Conservation (phyloP, 2,329 filamentous ascomycete genomes). For the Penicillium rolfsii region DNA sequence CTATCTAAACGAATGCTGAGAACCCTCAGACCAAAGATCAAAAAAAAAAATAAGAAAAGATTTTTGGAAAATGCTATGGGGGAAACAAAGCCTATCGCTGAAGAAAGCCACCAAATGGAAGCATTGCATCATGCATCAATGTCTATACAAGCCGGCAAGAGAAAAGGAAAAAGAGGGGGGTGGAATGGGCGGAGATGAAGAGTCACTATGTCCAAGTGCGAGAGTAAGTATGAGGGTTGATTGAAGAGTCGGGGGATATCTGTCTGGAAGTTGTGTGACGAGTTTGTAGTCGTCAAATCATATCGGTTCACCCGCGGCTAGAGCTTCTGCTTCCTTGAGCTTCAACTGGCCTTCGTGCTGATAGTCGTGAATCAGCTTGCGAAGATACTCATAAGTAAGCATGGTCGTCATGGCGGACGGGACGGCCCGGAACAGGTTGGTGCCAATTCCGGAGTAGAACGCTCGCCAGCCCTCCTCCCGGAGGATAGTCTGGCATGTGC, state of each 20-base stretch:
- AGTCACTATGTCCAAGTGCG: slow-evolving; percentile 6
- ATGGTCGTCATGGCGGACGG: slow-evolving; percentile 96
- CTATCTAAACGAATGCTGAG: slow-evolving; percentile 25
- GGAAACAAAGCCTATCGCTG: slow-evolving; percentile 18
- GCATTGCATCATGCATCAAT: slow-evolving; percentile 11
- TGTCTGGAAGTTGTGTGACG: slow-evolving; percentile 9
- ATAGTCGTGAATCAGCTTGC: slow-evolving; percentile 56
- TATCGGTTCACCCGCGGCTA: slow-evolving; percentile 17
- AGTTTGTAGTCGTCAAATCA: slow-evolving; percentile 27
- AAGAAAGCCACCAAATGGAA: slow-evolving; percentile 21
- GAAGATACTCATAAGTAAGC: slow-evolving; percentile 87
- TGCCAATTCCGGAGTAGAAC: slow-evolving; percentile 96
- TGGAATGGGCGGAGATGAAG: background rate
- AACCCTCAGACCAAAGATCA: slow-evolving; percentile 8
- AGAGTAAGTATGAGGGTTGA: background rate
- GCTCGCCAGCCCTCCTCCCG: slow-evolving; percentile 92
- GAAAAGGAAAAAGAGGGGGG: background rate
- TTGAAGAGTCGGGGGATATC: slow-evolving; percentile 2
- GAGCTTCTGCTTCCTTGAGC: slow-evolving; percentile 28
- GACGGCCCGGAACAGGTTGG: slow-evolving; percentile 94
- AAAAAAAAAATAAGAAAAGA: background rate
- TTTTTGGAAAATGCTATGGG: slow-evolving; percentile 21
- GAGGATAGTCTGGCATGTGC: slow-evolving; percentile 82
- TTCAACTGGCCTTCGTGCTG: slow-evolving; percentile 56
- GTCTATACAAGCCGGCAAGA: slow-evolving; percentile 25